Conservation (phyloP, 2,329 filamentous ascomycete species). For the Acrodontium crateriforme region DNA sequence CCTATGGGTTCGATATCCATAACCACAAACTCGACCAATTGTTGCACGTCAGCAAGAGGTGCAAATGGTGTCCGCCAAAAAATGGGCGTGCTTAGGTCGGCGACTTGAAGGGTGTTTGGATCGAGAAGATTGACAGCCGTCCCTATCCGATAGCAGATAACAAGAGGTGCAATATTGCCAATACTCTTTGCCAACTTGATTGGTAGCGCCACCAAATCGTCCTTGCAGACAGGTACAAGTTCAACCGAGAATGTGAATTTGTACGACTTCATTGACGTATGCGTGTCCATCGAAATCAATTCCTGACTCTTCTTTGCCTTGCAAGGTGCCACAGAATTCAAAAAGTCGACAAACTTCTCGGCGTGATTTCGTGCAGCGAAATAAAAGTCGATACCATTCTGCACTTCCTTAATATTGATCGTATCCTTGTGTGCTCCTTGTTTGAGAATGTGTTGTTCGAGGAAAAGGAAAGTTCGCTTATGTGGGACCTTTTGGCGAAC, state of each 20-base stretch:
- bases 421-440: slow-evolving; percentile 83
- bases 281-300: slow-evolving; percentile 82
- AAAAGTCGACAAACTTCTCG: slow-evolving; percentile 82
- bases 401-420: slow-evolving; percentile 95
- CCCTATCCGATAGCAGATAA: slow-evolving; percentile 76
- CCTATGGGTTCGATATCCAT: slow-evolving; percentile 83
- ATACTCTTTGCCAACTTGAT: slow-evolving; percentile 74
- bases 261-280: slow-evolving; percentile 82
- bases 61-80: slow-evolving; percentile 89
- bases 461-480: slow-evolving; percentile 71
- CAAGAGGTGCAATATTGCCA: slow-evolving; percentile 78
- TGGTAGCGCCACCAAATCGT: slow-evolving; percentile 87
- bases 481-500: slow-evolving; percentile 94
- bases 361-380: slow-evolving; percentile 82
- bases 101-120: slow-evolving; percentile 77
- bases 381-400: slow-evolving; percentile 93
- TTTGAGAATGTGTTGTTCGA: slow-evolving; percentile 93
- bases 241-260: slow-evolving; percentile 89
- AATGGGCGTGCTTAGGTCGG: slow-evolving; percentile 65
- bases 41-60: slow-evolving; percentile 67
- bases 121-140: slow-evolving; percentile 84
- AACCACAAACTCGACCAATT: slow-evolving; percentile 83
- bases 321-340: slow-evolving; percentile 67
- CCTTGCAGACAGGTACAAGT: slow-evolving; percentile 89
- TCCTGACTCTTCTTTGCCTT: slow-evolving; percentile 77